These are phyloP conservation scores for Teunomyces atbi DNA, from an alignment of 805 yeast species.

Conservation along the genomic window DNA sequence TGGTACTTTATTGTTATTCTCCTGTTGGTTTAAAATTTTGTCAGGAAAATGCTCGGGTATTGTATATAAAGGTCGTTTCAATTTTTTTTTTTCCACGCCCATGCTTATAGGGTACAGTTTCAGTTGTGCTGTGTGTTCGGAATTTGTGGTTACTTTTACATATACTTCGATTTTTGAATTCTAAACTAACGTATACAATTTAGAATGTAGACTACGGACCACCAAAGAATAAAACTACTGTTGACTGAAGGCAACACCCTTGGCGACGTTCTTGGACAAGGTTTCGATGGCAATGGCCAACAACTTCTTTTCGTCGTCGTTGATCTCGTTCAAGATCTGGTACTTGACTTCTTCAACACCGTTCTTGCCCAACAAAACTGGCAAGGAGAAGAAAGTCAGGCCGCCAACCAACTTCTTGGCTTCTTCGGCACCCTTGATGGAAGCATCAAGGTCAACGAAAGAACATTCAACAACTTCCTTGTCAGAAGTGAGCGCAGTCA, in stretches of 20 bases:
- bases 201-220: not conserved
- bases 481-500: conserved; percentile 28
- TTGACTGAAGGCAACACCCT: conserved; percentile 53
- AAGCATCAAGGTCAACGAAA: conserved; percentile 48
- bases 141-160: too few species aligned
- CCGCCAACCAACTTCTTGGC: conserved; percentile 44
- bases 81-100: not conserved
- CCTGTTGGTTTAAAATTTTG: conserved; percentile 2
- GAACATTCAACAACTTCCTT: conserved; percentile 46
- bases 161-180: too few species aligned
- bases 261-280: conserved; percentile 53
- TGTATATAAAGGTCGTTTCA: not conserved
- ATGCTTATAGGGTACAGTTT: not conserved
- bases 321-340: conserved; percentile 48
- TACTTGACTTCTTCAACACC: conserved; percentile 60
- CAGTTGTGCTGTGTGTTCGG: not conserved
- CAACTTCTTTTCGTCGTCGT: conserved; percentile 54
- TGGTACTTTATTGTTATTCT: conserved; percentile 1
- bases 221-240: conserved; percentile 7
- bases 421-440: conserved; percentile 51
- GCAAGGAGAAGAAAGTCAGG: conserved; percentile 60
- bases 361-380: conserved; percentile 50
- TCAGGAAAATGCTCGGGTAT: not conserved
- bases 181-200: too few species aligned
- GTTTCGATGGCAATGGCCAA: conserved; percentile 53